Conservation (phyloP, 1,284 basidiomycete genomes). For the Fomitopsis schrenkii region DNA sequence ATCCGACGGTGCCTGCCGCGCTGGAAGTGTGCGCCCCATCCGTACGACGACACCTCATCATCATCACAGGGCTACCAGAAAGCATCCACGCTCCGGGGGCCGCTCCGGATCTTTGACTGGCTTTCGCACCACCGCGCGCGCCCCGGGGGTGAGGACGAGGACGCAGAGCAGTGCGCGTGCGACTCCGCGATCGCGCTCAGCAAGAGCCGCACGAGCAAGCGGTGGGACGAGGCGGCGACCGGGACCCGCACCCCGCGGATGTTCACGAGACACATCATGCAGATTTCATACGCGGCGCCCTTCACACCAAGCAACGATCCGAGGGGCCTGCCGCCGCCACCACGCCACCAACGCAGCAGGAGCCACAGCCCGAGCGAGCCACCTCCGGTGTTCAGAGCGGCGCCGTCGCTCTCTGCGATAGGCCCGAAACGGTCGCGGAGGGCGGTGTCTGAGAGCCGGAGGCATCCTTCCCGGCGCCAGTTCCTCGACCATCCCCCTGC, state of each 20-base stretch:
- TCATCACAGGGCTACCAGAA: background rate
- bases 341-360: constrained; percentile 12
- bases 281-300: background rate
- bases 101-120: constrained; percentile 2
- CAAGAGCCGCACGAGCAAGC: background rate
- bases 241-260: background rate
- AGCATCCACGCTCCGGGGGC: background rate
- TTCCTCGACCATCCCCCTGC: background rate
- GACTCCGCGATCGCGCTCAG: background rate
- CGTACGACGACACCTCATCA: background rate
- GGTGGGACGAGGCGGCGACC: background rate
- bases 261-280: constrained; percentile 1
- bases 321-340: constrained; percentile 14
- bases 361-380: constrained; percentile 4
- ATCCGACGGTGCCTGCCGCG: background rate
- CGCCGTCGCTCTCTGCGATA: constrained; percentile 19
- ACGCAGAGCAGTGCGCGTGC: background rate
- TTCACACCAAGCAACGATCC: background rate
- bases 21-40: background rate
- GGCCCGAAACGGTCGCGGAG: constrained; percentile 2
- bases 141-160: background rate
- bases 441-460: background rate
- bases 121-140: background rate
- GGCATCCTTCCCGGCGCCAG: background rate
- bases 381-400: constrained; percentile 8